phyloP scores from a whole-genome alignment of 345 rosid genomes.

The Salix viminalis region DNA sequence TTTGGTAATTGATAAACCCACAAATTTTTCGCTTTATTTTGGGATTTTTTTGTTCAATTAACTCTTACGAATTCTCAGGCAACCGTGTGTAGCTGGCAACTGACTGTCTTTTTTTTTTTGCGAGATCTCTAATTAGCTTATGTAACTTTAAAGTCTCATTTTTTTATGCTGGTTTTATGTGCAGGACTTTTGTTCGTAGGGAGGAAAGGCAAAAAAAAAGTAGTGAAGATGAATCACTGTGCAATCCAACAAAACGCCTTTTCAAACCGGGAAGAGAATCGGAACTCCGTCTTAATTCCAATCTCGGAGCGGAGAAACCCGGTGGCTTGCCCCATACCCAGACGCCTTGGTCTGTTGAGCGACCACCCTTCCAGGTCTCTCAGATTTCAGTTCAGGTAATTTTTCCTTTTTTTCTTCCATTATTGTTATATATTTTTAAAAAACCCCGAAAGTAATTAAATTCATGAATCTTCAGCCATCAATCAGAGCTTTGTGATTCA shows the following conservation, averaged over 20 bases:
- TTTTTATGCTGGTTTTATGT: not conserved
- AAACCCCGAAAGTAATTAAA: not conserved
- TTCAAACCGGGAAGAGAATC: constrained; percentile 50
- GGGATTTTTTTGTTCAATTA: too few relatives aligned
- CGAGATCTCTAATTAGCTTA: not conserved
- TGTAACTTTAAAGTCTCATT: not conserved
- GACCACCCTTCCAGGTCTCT: constrained; percentile 50
- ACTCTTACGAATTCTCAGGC: not conserved
- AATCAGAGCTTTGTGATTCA: constrained; percentile 56
- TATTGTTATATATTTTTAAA: not conserved
- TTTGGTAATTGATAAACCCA: not conserved
- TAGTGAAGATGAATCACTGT: constrained; percentile 54
- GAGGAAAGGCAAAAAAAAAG: not conserved
- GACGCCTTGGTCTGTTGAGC: constrained; percentile 46
- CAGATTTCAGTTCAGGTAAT: constrained; percentile 56
- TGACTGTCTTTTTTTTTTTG: not conserved
- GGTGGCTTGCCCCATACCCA: constrained; percentile 73
- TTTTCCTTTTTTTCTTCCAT: not conserved
- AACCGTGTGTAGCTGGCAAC: not conserved
- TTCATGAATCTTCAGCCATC: constrained; percentile 50
- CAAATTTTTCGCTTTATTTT: not conserved
- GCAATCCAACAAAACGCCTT: constrained; percentile 49
- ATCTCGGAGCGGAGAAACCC: constrained; percentile 39
- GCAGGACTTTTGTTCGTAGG: constrained; percentile 5
- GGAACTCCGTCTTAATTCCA: constrained; percentile 30